Percentiles rank a stretch among this genome's conserved stretches.
Evolutionary conservation across 177 flowering plant species (phyloP).

Genomic region (Vitis hybrid): DNA sequence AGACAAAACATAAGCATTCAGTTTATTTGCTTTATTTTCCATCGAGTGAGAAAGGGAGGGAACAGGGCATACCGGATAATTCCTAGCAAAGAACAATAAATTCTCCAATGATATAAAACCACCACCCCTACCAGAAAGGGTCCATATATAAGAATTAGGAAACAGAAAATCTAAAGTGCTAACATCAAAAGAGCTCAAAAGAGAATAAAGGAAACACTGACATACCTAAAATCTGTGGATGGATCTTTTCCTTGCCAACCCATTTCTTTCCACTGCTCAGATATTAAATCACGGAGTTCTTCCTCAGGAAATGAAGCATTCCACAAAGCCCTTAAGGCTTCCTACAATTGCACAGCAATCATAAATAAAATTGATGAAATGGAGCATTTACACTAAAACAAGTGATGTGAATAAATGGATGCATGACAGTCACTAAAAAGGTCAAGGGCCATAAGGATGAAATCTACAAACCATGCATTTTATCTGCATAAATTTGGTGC

Average conservation of each 20-base stretch:
- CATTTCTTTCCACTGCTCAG: slow-evolving; percentile 99
- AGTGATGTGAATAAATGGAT: too few relatives aligned
- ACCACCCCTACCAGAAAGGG: slow-evolving; percentile 76
- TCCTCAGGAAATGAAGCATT: slow-evolving; percentile 88
- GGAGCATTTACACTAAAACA: too few relatives aligned
- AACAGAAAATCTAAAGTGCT: background rate
- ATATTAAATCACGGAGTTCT: slow-evolving; percentile 80
- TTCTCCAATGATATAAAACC: slow-evolving; percentile 98
- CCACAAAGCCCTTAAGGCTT: slow-evolving; percentile 85
- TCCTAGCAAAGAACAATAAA: slow-evolving; percentile 84
- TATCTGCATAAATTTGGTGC: background rate
- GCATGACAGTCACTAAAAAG: too few relatives aligned
- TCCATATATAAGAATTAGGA: background rate
- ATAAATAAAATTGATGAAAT: background rate
- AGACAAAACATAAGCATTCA: background rate
- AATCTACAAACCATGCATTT: background rate
- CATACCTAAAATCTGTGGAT: slow-evolving; percentile 93
- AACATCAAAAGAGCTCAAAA: background rate
- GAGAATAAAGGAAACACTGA: slow-evolving; percentile 3
- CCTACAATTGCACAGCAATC: slow-evolving; percentile 37
- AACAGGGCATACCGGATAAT: slow-evolving; percentile 60
- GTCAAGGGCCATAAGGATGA: slow-evolving; percentile 1
- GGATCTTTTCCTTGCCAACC: slow-evolving; percentile 99
- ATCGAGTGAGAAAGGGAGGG: background rate
- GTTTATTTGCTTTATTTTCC: background rate